Evolutionary conservation across 2,329 filamentous ascomycete genomes (phyloP).

Genomic region (Orbilia oligospora): DNA sequence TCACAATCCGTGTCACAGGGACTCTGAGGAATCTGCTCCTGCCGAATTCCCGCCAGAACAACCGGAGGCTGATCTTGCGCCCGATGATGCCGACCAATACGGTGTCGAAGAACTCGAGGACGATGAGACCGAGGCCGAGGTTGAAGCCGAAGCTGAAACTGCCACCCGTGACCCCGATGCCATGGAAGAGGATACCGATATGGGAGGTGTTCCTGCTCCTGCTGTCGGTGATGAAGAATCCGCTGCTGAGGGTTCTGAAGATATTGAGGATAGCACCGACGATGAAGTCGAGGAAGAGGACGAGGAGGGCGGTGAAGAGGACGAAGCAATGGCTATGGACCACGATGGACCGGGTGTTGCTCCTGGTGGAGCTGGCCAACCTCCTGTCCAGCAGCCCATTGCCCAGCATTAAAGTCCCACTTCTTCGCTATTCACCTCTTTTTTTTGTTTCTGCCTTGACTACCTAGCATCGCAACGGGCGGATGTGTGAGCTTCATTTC

Average conservation of each 20-base stretch:
- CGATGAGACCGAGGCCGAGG: slow-evolving; percentile 79
- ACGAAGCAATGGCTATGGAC: slow-evolving; percentile 78
- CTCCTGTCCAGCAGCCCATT: slow-evolving; percentile 39
- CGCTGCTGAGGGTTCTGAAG: slow-evolving; percentile 67
- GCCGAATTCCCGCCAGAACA: slow-evolving; percentile 97
- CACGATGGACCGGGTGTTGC: slow-evolving; percentile 56
- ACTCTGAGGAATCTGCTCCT: slow-evolving; percentile 96
- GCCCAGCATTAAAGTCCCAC: slow-evolving; percentile 19
- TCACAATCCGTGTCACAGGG: slow-evolving; percentile 73
- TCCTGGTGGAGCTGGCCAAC: slow-evolving; percentile 44
- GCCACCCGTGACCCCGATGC: slow-evolving; percentile 65
- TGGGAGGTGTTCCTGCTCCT: slow-evolving; percentile 76
- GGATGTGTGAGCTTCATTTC: slow-evolving; percentile 18
- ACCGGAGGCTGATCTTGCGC: slow-evolving; percentile 88
- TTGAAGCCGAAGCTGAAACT: slow-evolving; percentile 68
- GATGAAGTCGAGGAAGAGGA: slow-evolving; percentile 82
- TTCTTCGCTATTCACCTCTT: background rate
- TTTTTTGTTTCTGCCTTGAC: slow-evolving; percentile 6
- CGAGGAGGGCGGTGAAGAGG: slow-evolving; percentile 83
- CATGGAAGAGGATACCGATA: slow-evolving; percentile 78
- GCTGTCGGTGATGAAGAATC: slow-evolving; percentile 60
- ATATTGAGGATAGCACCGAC: slow-evolving; percentile 75
- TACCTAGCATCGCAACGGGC: background rate
- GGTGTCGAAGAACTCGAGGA: slow-evolving; percentile 82
- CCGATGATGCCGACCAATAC: slow-evolving; percentile 87